Percentiles rank a stretch among this genome's conserved stretches.
Conservation (phyloP, 192 early-diverging fungal genomes). For the Geranomyces michiganensis region DNA sequence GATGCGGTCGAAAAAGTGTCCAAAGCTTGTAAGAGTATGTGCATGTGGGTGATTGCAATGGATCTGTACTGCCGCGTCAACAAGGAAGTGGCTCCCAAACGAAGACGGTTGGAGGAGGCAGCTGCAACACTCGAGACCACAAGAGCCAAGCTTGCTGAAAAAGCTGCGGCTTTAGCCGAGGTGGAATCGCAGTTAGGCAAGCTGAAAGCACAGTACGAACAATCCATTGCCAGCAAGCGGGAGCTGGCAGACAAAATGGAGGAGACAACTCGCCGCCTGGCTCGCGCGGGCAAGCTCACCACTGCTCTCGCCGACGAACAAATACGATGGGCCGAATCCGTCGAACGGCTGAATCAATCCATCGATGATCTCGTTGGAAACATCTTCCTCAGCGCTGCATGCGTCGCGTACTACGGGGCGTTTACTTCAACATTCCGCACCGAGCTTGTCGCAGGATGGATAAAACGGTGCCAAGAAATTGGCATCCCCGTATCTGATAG, state of each 20-base stretch:
- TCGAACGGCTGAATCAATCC: constrained; percentile 49
- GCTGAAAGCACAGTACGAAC: constrained; percentile 60
- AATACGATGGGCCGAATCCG: constrained; percentile 62
- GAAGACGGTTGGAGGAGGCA: constrained; percentile 59
- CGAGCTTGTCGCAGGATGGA: constrained; percentile 53
- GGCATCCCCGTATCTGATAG: constrained; percentile 60
- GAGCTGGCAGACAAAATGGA: constrained; percentile 65
- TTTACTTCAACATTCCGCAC: constrained; percentile 58
- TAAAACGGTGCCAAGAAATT: constrained; percentile 51
- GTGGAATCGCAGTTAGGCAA: constrained; percentile 62
- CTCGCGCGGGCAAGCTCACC: constrained; percentile 60
- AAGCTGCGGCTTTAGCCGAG: constrained; percentile 57
- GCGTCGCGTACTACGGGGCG: constrained; percentile 61
- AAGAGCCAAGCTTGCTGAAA: constrained; percentile 58
- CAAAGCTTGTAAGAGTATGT: constrained; percentile 62
- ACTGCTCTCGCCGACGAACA: constrained; percentile 64
- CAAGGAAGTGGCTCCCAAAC: constrained; percentile 59
- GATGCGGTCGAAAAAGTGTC: constrained; percentile 60
- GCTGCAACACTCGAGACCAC: constrained; percentile 55
- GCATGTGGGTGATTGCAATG: constrained; percentile 68
- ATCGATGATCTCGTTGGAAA: constrained; percentile 61
- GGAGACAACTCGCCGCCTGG: constrained; percentile 59
- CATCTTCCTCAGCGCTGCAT: constrained; percentile 59
- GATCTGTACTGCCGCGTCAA: constrained; percentile 62
- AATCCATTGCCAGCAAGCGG: constrained; percentile 54